Conservation (phyloP, 306 rosid genomes). For the Sicyos edulis region DNA sequence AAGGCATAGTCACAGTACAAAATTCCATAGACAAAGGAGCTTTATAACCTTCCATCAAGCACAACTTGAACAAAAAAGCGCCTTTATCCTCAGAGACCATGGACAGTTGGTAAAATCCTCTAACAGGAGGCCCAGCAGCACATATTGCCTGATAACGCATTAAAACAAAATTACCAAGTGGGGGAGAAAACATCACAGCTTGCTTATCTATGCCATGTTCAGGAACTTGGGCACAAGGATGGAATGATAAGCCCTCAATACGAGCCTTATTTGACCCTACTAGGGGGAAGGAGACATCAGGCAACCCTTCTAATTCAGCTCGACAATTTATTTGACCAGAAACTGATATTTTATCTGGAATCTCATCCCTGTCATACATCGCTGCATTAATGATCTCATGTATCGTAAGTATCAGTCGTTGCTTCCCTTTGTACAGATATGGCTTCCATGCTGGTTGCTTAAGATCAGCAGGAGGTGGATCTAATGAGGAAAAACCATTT, state of each 20-base stretch:
- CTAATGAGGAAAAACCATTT: conserved; percentile 78
- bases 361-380: conserved; percentile 85
- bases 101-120: conserved; percentile 88
- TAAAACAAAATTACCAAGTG: conserved; percentile 81
- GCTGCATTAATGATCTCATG: conserved; percentile 83
- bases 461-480: conserved; percentile 71
- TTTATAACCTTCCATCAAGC: conserved; percentile 85
- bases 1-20: conserved; percentile 83
- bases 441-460: conserved; percentile 99
- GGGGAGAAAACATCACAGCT: conserved; percentile 86
- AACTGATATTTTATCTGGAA: conserved; percentile 73
- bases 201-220: conserved; percentile 81
- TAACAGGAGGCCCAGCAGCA: conserved; percentile 73
- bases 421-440: too few relatives aligned
- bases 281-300: conserved; percentile 90
- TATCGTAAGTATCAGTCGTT: conserved; percentile 59
- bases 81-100: conserved; percentile 99
- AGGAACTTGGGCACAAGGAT: conserved; percentile 83
- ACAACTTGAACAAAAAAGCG: conserved; percentile 83
- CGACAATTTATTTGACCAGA: conserved; percentile 91
- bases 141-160: conserved; percentile 74
- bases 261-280: conserved; percentile 45
- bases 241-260: conserved; percentile 69
- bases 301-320: conserved; percentile 87
- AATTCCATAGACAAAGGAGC: conserved; percentile 83